phyloP scores from a whole-genome alignment of 345 rosid species.

The Raphanus raphanistrum region DNA sequence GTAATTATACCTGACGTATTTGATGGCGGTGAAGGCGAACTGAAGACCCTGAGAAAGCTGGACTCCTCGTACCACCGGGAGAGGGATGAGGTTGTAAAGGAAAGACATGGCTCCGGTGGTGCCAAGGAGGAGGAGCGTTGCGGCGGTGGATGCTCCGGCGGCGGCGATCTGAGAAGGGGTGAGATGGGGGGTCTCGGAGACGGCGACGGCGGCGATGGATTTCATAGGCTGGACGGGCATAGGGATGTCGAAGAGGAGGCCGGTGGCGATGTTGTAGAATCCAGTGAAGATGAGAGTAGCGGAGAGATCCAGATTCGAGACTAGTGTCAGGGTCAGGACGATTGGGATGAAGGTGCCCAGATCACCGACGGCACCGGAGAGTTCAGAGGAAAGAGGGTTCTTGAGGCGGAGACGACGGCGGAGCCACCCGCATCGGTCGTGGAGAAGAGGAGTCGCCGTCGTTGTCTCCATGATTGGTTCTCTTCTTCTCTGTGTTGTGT shows the following conservation, averaged over 20 bases:
- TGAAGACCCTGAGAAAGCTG: constrained; percentile 94
- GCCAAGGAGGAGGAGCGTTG: constrained; percentile 51
- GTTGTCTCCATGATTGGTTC: background rate
- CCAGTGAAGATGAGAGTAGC: constrained; percentile 77
- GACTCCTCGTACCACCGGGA: constrained; percentile 90
- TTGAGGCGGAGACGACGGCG: constrained; percentile 47
- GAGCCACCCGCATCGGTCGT: constrained; percentile 43
- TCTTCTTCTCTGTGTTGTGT: background rate
- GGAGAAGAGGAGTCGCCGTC: constrained; percentile 37
- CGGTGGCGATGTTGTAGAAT: constrained; percentile 69
- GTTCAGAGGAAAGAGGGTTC: constrained; percentile 52
- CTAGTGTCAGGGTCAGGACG: constrained; percentile 62
- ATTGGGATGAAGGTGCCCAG: constrained; percentile 83
- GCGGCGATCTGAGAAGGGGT: constrained; percentile 64
- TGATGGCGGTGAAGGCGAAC: constrained; percentile 86
- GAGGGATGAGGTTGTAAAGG: constrained; percentile 1
- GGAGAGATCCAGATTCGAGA: constrained; percentile 69
- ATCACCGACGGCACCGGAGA: constrained; percentile 87
- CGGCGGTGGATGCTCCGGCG: constrained; percentile 65
- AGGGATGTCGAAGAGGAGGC: constrained; percentile 78
- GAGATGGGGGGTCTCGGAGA: constrained; percentile 69
- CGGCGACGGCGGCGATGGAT: constrained; percentile 82
- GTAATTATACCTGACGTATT: constrained; percentile 70
- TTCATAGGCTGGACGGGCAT: constrained; percentile 93
- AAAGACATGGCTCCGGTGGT: constrained; percentile 6